Evolutionary conservation across 202 grass and related monocot species (phyloP), one percentile per base, ranked within the genome.

Genomic region (Setaria viridis): DNA sequence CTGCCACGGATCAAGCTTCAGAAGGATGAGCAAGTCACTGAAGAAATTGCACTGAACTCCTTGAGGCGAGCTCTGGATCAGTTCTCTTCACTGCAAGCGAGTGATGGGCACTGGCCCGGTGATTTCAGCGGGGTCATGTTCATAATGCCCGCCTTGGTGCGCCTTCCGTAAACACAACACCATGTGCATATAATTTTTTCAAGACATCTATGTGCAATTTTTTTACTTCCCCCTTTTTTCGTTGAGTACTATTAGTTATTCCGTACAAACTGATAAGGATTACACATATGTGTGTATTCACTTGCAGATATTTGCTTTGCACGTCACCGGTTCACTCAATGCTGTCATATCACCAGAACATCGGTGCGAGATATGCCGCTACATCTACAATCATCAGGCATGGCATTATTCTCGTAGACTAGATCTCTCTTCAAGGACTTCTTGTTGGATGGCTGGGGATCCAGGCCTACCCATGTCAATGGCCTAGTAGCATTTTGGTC

Each of bases 371-470:
- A 87, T 90, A 57, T 58, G 63, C 34, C 88, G 84, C 45, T 87
- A 87, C 62, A 70, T 87, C n/a, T 83, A 90, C n/a, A 90, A 87
- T 37, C 88, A 90, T 59, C 88, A 90, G 84, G 84, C 49, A 85
- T 49, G 56, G 4, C 59, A 62, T 32, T 12, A 2, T 12, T 62
- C 21, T 30, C 58, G 30, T 62, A 10, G 11, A 29, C 39, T 41
- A 5, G 11, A 2, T 29, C 9, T 29, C 58, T 41, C 39, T 5
- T 41, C 21, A 11, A 60, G 3, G 55, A 6, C 6, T n/a, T 58
- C 20, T 25, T 25, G 20, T 58, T 20, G 3, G 49, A 13, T 13
- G 12, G 49, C 49, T 2, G 25, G 12, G 49, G 49, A 51, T 51
- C 49, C 20, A 2, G 8, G 58, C 20, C 6, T 1, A 8, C 0